These are phyloP conservation scores for Linaria vulgaris DNA, from an alignment of 257 asterid genomes.

Conservation along the genomic window DNA sequence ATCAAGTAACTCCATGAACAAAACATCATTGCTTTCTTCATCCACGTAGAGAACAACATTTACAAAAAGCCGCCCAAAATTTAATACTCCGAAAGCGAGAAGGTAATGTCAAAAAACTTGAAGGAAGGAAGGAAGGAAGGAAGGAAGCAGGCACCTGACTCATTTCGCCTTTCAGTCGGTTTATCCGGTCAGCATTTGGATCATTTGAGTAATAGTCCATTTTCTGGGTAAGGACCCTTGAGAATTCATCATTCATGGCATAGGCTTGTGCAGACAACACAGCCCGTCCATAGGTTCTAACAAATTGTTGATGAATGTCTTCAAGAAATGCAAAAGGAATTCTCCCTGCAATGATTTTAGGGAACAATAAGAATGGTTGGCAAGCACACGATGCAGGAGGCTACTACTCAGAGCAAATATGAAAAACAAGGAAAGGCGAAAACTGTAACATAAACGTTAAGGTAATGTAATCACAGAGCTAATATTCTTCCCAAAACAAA, in stretches of 20 bases:
- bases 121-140: constrained; percentile 5
- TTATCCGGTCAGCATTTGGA: constrained; percentile 97
- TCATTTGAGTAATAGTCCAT: constrained; percentile 90
- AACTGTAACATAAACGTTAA: too few species aligned
- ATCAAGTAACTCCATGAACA: not conserved
- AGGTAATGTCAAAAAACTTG: constrained; percentile 2
- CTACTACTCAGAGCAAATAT: too few species aligned
- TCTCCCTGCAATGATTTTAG: constrained; percentile 61
- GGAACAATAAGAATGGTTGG: not conserved
- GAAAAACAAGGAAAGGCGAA: too few species aligned
- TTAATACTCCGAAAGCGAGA: too few species aligned
- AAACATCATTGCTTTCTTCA: constrained; percentile 14
- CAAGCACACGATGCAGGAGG: not conserved
- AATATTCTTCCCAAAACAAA: too few species aligned
- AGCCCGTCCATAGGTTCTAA: constrained; percentile 92
- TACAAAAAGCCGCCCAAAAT: too few species aligned
- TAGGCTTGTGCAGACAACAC: constrained; percentile 95
- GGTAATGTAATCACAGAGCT: too few species aligned
- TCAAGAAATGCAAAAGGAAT: constrained; percentile 97
- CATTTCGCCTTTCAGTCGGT: constrained; percentile 97
- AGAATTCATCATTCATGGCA: constrained; percentile 97
- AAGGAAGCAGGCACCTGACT: constrained; percentile 65
- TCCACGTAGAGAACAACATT: constrained; percentile 15
- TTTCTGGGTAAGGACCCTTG: constrained; percentile 93
- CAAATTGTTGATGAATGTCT: constrained; percentile 94